A percentile compares a stretch with the other conserved stretches of the same genome.
Evolutionary conservation across 2,329 filamentous ascomycete genomes (phyloP).

Genomic region (Verticillium nubilum): DNA sequence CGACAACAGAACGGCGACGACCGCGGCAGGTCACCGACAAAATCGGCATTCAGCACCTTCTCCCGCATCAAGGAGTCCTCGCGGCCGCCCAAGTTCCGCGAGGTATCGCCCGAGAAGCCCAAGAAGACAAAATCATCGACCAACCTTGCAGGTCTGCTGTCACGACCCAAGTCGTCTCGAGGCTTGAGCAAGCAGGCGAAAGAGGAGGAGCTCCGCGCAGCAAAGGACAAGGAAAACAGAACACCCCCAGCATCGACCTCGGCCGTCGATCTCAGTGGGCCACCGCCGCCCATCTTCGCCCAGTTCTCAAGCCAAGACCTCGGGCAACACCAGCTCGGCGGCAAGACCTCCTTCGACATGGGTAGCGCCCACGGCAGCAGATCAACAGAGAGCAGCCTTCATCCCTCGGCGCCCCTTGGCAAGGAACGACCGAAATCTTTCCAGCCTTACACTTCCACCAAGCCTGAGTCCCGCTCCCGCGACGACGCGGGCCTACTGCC

Average conservation of each 20-base stretch:
- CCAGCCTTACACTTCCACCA: conserved; percentile 28
- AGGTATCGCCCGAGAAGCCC: conserved; percentile 53
- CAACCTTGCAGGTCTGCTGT: conserved; percentile 73
- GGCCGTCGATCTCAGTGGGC: conserved; percentile 27
- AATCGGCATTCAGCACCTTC: conserved; percentile 36
- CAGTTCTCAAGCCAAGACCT: conserved; percentile 54
- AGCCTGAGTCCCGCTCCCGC: conserved; percentile 10
- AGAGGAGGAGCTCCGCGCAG: conserved; percentile 44
- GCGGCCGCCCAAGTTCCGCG: conserved; percentile 34
- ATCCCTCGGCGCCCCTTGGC: conserved; percentile 2
- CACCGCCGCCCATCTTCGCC: conserved; percentile 69
- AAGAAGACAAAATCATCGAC: conserved; percentile 80
- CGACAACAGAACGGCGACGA: conserved; percentile 18
- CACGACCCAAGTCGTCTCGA: conserved; percentile 68
- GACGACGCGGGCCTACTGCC: conserved; percentile 10
- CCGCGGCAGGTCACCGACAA: conserved; percentile 34
- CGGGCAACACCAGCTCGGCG: conserved; percentile 13
- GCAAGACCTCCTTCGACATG: conserved; percentile 12
- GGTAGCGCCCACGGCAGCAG: conserved; percentile 8
- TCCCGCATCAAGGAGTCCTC: conserved; percentile 36
- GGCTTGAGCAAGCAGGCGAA: conserved; percentile 49
- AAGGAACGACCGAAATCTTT: conserved; percentile 48
- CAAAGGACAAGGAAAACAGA: conserved; percentile 77
- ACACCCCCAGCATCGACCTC: conserved; percentile 50
- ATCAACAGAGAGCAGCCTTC: background rate